Evolutionary conservation across 805 yeast genomes (phyloP).

Genomic region (Wickerhamiella qilinensis): DNA sequence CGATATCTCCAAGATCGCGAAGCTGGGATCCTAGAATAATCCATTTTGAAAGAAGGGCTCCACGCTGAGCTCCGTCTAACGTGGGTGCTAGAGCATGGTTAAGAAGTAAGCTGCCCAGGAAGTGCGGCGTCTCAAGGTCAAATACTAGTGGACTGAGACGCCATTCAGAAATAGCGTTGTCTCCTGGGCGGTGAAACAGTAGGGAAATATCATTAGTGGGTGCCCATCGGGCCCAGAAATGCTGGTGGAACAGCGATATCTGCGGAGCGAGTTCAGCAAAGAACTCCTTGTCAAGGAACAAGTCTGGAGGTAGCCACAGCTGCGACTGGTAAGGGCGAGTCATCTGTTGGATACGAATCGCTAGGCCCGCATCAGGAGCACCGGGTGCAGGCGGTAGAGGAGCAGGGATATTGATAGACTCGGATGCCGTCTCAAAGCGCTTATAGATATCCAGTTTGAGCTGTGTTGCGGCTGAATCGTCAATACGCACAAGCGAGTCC

Average conservation of each 20-base stretch:
- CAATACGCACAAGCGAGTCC: conserved; percentile 30
- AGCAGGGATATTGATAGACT: conserved; percentile 18
- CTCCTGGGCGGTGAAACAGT: conserved; percentile 33
- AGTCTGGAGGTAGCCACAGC: conserved; percentile 22
- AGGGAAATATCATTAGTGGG: conserved; percentile 66
- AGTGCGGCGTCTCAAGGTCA: conserved; percentile 58
- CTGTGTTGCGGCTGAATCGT: conserved; percentile 33
- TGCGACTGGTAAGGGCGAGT: conserved; percentile 2
- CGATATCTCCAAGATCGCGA: conserved; percentile 78
- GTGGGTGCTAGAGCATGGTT: conserved; percentile 45
- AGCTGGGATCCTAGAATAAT: conserved; percentile 63
- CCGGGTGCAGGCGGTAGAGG: conserved; percentile 1
- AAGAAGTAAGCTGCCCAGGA: conserved; percentile 52
- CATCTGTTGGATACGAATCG: conserved; percentile 3
- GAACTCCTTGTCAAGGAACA: conserved; percentile 36
- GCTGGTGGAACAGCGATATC: conserved; percentile 49
- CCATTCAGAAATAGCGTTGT: conserved; percentile 20
- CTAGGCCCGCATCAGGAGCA: conserved; percentile 2
- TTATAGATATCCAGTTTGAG: conserved; percentile 37
- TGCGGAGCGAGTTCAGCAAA: conserved; percentile 49
- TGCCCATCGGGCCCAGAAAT: conserved; percentile 56
- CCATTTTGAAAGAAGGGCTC: conserved; percentile 63
- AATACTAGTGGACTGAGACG: conserved; percentile 50
- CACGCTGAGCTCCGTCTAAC: conserved; percentile 28
- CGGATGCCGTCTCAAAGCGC: conserved; percentile 28